A percentile compares a stretch with the other conserved stretches of the same genome.
These are phyloP conservation scores for Microstegium vimineum DNA, from an alignment of 176 grass and related monocot species.

Conservation along the genomic window DNA sequence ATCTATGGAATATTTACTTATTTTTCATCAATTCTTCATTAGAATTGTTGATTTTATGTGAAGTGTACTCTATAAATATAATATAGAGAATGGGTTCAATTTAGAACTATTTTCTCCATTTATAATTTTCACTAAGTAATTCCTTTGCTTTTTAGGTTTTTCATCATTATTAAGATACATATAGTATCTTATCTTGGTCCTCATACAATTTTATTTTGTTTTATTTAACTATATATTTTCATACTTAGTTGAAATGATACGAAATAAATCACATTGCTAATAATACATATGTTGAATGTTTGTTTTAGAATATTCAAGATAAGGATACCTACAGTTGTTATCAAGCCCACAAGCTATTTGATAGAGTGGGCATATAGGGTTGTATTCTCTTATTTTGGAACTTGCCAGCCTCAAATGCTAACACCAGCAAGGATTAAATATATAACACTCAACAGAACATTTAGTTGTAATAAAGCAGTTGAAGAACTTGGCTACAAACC, in stretches of 20 bases:
- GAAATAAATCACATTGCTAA: neutral
- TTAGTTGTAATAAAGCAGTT: constrained; percentile 44
- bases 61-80: neutral
- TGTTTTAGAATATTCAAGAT: constrained; percentile 34
- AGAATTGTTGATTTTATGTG: neutral
- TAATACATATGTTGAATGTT: neutral
- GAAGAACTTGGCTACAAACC: constrained; percentile 67
- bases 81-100: neutral
- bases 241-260: neutral
- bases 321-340: constrained; percentile 50
- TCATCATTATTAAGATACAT: too few species aligned
- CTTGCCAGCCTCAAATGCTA: constrained; percentile 33
- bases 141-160: neutral
- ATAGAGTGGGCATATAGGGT: constrained; percentile 57
- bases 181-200: neutral
- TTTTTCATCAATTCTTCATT: neutral
- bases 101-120: neutral
- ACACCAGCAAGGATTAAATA: constrained; percentile 64
- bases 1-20: neutral
- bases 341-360: constrained; percentile 47
- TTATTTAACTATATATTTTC: neutral
- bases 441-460: constrained; percentile 50
- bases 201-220: neutral
- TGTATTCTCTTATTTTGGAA: constrained; percentile 24
- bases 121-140: neutral